These are phyloP conservation scores for Tolypocladium paradoxum DNA, from an alignment of 2,329 filamentous ascomycete genomes.

Conservation along the genomic window DNA sequence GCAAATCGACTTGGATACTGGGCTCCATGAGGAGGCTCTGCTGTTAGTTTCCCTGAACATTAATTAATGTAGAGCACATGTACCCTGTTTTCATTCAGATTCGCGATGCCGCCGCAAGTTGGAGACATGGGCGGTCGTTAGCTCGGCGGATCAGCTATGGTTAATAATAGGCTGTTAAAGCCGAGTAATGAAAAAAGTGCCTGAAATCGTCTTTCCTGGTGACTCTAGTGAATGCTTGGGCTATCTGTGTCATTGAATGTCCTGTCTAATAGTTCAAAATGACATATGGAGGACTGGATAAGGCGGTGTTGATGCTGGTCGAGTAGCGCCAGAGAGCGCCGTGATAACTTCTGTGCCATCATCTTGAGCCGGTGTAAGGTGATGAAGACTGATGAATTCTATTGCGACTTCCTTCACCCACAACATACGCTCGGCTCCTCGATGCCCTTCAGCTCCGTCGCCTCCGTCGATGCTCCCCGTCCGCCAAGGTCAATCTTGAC, in stretches of 20 bases:
- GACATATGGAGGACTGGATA: too few species aligned
- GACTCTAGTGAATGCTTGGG: too few species aligned
- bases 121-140: not conserved
- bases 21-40: not conserved
- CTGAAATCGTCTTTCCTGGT: not conserved
- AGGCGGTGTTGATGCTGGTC: too few species aligned
- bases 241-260: too few species aligned
- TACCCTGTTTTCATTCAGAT: not conserved
- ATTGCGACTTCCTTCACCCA: conserved; percentile 5
- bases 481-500: conserved; percentile 26
- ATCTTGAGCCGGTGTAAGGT: too few species aligned
- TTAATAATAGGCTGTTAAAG: not conserved
- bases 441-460: conserved; percentile 19
- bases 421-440: conserved; percentile 39
- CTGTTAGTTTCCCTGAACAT: not conserved
- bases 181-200: not conserved
- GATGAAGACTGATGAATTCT: not conserved
- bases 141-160: not conserved
- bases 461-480: conserved; percentile 9
- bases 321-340: too few species aligned
- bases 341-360: too few species aligned
- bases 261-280: too few species aligned
- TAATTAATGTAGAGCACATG: not conserved
- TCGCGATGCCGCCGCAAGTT: not conserved
- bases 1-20: not conserved